Base-by-base conservation (phyloP, 2,329 filamentous ascomycete genomes). In the Aspergillus ochraceus region DNA sequence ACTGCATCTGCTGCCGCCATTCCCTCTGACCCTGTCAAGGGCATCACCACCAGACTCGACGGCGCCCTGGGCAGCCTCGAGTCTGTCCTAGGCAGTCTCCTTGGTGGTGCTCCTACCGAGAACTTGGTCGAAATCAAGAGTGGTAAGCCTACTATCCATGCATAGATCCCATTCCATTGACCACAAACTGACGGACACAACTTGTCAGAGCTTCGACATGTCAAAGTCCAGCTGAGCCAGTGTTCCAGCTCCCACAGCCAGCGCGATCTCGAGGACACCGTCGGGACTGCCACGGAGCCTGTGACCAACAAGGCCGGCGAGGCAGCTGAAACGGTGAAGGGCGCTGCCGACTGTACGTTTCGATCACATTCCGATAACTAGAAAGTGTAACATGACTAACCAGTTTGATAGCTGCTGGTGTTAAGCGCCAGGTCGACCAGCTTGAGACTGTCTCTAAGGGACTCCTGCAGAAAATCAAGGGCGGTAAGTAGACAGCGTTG, bases 1-100 rank as follows among this genome's bases (percentile, higher is more conserved):
- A 59, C 68, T 60, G 68, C 67, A 50, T 70, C 68, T 45, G 66
- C 71, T 30, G 68, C 67, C 36, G 71, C 70, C 49, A 60, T 76
- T 30, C 72, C 74, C 53, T 42, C 52, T 30, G 55, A 56, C 24
- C 29, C 54, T 29, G 39, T 67, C 49, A 52, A 62, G 39, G 49
- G 52, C 29, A 57, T 60, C 32, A 55, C 66, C 30, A 57, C 14
- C 42, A 55, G 62, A 42, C 60, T 69, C 29, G 59, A 57, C 30
- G 50, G 26, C 17, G 58, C 66, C 17, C 57, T 66, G n/a, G 50
- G 51, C 36, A 66, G 60, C 36, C 51, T 71, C 47, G 64, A 69
- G 19, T 55, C 52, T 49, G 49, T 60, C 26, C 51, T 66, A 26
- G 59, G 55, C 45, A 57, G 56, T 29, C 55, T 61, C 54, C 57